These are phyloP conservation scores for Trypanosoma grayi DNA, from an alignment of 208 protist genomes.

Conservation along the genomic window DNA sequence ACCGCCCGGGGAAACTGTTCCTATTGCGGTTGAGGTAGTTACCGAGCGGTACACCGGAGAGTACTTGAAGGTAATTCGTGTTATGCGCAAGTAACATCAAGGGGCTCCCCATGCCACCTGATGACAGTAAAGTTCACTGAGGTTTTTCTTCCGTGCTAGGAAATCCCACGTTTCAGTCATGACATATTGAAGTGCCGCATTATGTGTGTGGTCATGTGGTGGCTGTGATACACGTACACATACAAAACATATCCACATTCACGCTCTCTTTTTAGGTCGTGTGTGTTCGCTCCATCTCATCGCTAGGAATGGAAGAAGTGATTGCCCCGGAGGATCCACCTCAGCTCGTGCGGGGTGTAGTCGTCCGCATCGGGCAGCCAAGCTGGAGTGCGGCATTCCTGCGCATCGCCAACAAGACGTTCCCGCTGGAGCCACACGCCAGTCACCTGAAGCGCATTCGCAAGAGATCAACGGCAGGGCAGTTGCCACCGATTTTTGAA, in stretches of 20 bases:
- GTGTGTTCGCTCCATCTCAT: slow-evolving; percentile 7
- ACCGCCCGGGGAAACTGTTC: slow-evolving; percentile 8
- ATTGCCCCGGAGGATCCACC: slow-evolving; percentile 39
- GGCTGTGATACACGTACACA: too few relatives aligned
- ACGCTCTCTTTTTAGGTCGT: slow-evolving; percentile 3
- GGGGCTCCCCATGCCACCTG: too few relatives aligned
- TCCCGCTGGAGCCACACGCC: slow-evolving; percentile 35
- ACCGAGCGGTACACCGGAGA: slow-evolving; percentile 83
- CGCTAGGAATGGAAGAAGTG: slow-evolving; percentile 53
- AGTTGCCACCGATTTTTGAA: not conserved
- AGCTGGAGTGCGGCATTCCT: slow-evolving; percentile 42
- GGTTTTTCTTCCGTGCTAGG: too few relatives aligned
- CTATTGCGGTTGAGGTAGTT: slow-evolving; percentile 33
- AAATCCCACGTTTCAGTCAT: too few relatives aligned
- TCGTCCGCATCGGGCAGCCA: slow-evolving; percentile 34
- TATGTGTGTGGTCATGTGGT: too few relatives aligned
- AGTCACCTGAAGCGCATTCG: slow-evolving; percentile 82
- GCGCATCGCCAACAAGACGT: slow-evolving; percentile 51
- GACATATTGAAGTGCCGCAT: too few relatives aligned
- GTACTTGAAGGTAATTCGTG: slow-evolving; percentile 68
- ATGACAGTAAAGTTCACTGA: too few relatives aligned
- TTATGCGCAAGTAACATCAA: slow-evolving; percentile 6
- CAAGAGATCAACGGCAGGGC: not conserved
- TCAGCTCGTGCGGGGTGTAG: slow-evolving; percentile 40
- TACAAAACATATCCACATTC: not conserved